Base-by-base conservation (phyloP, 2,329 filamentous ascomycete genomes). In the Myriosclerotinia curreyana region DNA sequence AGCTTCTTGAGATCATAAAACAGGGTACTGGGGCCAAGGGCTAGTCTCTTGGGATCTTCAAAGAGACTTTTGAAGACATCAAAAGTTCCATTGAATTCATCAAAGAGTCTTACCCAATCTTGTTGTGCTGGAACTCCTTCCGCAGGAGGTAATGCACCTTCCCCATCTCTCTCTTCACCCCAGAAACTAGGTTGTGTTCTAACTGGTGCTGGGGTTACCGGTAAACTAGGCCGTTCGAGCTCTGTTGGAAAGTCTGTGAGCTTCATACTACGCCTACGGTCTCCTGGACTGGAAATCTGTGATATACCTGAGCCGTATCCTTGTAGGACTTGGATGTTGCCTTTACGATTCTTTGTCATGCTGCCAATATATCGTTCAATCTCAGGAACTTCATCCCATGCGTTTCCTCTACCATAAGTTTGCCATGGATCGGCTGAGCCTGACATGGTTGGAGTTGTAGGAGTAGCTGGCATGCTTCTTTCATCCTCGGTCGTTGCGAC, bases 351-450 rank as follows among this genome's bases (percentile, higher is more conserved):
- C 74, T 87, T 86, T 71, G 89, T 86, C 64, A 96, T 80, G 61
- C 85, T 83, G 68, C 91, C 90, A 62, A 98, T 90, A 74, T 97
- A 99, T 68, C 85, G 84, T 72, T 91, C 87, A 71, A 99, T 99
- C 69, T 91, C 89, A 15, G 91, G 90, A 60, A 96, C 84, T 61
- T 91, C 90, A 72, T 99, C 95, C 95, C 95, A 99, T 20, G 92
- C 93, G 76, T 98, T 99, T 59, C 81, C 85, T 54, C 86, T 83
- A n/a, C 85, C 81, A 50, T 89, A 96, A 54, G 82, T 82, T 67
- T 86, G 83, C 90, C 91, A 96, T 25, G 86, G 83, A 71, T 88
- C 82, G 56, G 83, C 78, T 46, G 76, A 78, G 64, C 79, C 70
- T 52, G 76, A 76, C 65, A 81, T 77, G 36, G 78, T 80, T 34